phyloP scores from a whole-genome alignment of 495 filamentous ascomycete species.

The Neurospora sp. region DNA sequence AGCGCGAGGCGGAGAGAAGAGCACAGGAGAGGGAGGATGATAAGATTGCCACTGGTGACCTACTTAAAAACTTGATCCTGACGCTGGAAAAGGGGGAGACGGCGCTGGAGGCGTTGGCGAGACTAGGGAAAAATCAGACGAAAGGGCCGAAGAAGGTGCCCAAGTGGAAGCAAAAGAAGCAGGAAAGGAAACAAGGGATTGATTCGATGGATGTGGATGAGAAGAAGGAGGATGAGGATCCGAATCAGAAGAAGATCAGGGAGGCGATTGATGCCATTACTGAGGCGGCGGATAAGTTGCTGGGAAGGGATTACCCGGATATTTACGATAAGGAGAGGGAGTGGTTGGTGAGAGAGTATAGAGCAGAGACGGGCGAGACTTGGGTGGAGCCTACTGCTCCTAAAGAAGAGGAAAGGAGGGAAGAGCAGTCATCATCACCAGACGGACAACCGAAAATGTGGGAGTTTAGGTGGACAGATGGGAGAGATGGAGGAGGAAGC shows the following conservation, averaged over 20 bases:
- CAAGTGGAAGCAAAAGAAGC: constrained; percentile 51
- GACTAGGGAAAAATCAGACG: constrained; percentile 60
- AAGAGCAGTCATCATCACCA: not conserved
- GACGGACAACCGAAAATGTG: constrained; percentile 45
- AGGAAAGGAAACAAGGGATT: constrained; percentile 29
- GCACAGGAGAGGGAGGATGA: constrained; percentile 64
- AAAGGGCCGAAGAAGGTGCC: constrained; percentile 51
- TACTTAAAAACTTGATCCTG: constrained; percentile 60
- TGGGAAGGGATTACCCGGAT: constrained; percentile 69
- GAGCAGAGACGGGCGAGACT: constrained; percentile 77
- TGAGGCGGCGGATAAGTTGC: constrained; percentile 75
- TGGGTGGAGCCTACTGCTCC: constrained; percentile 56
- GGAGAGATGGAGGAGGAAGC: constrained; percentile 64
- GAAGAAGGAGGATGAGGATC: constrained; percentile 47
- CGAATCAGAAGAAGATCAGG: constrained; percentile 57
- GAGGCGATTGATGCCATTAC: constrained; percentile 74
- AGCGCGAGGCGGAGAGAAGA: constrained; percentile 65
- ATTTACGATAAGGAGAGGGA: constrained; percentile 90
- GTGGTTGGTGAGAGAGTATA: constrained; percentile 68
- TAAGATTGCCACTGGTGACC: constrained; percentile 60
- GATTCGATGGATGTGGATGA: constrained; percentile 56
- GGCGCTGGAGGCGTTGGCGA: constrained; percentile 74
- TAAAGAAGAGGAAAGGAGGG: constrained; percentile 13
- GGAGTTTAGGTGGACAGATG: constrained; percentile 89
- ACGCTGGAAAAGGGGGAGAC: constrained; percentile 77